Conservation (phyloP, 306 rosid genomes). For the Cucumis melo region DNA sequence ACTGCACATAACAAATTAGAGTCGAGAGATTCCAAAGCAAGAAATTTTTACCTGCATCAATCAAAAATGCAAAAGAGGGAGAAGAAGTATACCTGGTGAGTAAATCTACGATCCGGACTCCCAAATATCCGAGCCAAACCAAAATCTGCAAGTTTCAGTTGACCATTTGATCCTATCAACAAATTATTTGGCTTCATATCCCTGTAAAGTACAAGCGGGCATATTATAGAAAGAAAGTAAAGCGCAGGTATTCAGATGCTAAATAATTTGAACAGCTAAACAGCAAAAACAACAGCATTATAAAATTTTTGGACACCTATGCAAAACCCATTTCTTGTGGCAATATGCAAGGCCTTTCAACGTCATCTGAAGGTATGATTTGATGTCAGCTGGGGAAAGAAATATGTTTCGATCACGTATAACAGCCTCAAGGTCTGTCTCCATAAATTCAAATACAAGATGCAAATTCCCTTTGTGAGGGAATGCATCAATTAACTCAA, state of each 20-base stretch:
- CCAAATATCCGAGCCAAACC: constrained; percentile 97
- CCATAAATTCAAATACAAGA: constrained; percentile 95
- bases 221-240: constrained; percentile 12
- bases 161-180: constrained; percentile 86
- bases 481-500: constrained; percentile 82
- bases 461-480: constrained; percentile 92
- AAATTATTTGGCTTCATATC: constrained; percentile 98
- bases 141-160: constrained; percentile 96
- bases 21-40: constrained; percentile 3
- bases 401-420: constrained; percentile 82
- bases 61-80: constrained; percentile 7
- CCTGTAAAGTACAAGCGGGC: constrained; percentile 36
- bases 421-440: constrained; percentile 95
- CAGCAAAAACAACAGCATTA: neutral
- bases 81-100: constrained; percentile 74
- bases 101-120: constrained; percentile 89
- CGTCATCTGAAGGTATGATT: constrained; percentile 87
- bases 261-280: neutral
- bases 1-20: neutral
- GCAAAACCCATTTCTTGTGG: constrained; percentile 96
- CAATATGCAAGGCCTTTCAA: constrained; percentile 79
- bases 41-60: neutral
- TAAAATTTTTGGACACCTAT: constrained; percentile 36
- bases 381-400: constrained; percentile 82
- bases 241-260: constrained; percentile 1